Percentiles rank a stretch among this genome's conserved stretches.
Conservation (phyloP, 1,284 basidiomycete species). For the Naganishia liquefaciens region DNA sequence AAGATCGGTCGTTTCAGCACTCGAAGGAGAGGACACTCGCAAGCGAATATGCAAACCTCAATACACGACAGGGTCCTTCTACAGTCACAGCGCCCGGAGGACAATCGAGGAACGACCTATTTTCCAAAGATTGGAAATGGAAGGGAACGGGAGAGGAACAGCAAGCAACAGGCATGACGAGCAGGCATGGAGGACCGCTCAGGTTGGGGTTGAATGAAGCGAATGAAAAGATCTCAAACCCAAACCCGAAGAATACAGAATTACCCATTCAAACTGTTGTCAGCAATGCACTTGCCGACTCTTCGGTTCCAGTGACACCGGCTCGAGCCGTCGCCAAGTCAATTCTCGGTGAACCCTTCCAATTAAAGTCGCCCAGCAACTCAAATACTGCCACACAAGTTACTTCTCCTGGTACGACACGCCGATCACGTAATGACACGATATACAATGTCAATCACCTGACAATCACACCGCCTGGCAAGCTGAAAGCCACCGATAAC, state of each 20-base stretch:
- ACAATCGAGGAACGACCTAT: constrained; percentile 25
- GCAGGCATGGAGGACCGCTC: not conserved
- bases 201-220: no score
- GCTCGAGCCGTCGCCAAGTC: no score
- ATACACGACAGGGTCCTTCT: not conserved
- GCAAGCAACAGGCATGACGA: not conserved
- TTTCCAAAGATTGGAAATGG: constrained; percentile 31
- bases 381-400: not conserved
- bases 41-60: not conserved
- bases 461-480: constrained; percentile 6
- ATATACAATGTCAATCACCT: constrained; percentile 17
- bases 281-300: not conserved
- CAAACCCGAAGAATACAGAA: no score
- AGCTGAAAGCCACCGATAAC: not conserved
- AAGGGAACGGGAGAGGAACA: constrained; percentile 7
- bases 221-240: no score
- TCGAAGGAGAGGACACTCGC: not conserved
- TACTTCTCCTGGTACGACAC: not conserved
- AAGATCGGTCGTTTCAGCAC: not conserved
- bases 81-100: not conserved
- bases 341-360: constrained; percentile 10
- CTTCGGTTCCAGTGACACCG: no score
- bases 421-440: constrained; percentile 14
- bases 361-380: not conserved
- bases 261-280: not conserved